These are phyloP conservation scores for Hanseniaspora mollemarum DNA, from an alignment of 805 yeast genomes.

Conservation along the genomic window DNA sequence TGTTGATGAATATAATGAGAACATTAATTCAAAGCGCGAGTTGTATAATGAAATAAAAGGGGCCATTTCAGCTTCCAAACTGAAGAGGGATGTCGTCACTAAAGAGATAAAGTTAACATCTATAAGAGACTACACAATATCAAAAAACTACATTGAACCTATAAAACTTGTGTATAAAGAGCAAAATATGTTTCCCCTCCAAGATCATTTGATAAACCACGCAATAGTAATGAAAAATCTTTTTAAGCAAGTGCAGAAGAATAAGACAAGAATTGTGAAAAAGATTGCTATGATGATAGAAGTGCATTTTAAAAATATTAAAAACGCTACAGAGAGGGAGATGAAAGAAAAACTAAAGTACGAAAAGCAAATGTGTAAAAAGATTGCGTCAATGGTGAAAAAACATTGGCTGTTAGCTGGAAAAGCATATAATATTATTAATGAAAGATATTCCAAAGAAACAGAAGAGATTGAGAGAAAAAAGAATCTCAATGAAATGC, in stretches of 20 bases:
- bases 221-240: slow-evolving; percentile 60
- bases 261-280: slow-evolving; percentile 54
- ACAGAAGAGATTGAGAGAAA: slow-evolving; percentile 70
- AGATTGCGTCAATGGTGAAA: slow-evolving; percentile 72
- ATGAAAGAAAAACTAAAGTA: slow-evolving; percentile 64
- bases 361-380: slow-evolving; percentile 58
- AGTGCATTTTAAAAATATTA: slow-evolving; percentile 69
- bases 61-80: background rate
- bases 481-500: slow-evolving; percentile 73
- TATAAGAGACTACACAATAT: slow-evolving; percentile 31
- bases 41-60: slow-evolving; percentile 36
- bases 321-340: slow-evolving; percentile 79
- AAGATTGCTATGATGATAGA: slow-evolving; percentile 75
- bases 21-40: slow-evolving; percentile 42
- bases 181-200: slow-evolving; percentile 39
- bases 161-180: slow-evolving; percentile 31
- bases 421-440: slow-evolving; percentile 62
- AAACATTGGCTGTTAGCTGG: slow-evolving; percentile 86
- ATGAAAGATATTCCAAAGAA: slow-evolving; percentile 68
- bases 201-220: slow-evolving; percentile 67
- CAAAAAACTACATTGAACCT: slow-evolving; percentile 41
- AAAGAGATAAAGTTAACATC: slow-evolving; percentile 15
- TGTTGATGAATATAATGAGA: slow-evolving; percentile 48
- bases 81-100: slow-evolving; percentile 20
- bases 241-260: slow-evolving; percentile 52